Conservation (phyloP, 495 filamentous ascomycete genomes). For the Hypoxylon subgilvum region DNA sequence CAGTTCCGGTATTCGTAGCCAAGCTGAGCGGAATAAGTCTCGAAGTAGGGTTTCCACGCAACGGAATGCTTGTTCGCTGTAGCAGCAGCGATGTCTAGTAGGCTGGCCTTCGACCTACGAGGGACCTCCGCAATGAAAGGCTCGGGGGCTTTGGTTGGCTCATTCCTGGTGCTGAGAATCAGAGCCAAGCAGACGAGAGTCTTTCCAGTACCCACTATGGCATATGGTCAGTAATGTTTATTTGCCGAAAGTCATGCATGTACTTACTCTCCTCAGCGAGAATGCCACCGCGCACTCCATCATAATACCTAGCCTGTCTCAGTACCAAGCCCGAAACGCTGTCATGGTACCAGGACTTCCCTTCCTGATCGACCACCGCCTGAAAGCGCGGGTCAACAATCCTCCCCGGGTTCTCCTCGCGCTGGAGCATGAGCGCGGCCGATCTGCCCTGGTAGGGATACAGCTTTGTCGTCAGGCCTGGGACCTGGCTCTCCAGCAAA, state of each 20-base stretch:
- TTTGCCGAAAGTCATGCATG: slow-evolving; percentile 1
- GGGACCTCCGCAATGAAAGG: slow-evolving; percentile 56
- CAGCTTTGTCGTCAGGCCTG: slow-evolving; percentile 69
- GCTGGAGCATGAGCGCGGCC: slow-evolving; percentile 83
- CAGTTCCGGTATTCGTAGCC: slow-evolving; percentile 57
- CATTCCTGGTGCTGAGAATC: slow-evolving; percentile 77
- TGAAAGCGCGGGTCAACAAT: slow-evolving; percentile 77
- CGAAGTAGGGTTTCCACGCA: slow-evolving; percentile 71
- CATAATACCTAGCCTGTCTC: slow-evolving; percentile 70
- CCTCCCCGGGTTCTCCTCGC: slow-evolving; percentile 69
- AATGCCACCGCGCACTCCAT: slow-evolving; percentile 77
- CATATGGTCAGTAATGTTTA: slow-evolving; percentile 22
- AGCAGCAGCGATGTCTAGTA: slow-evolving; percentile 74
- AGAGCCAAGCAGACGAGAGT: slow-evolving; percentile 85
- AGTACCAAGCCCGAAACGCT: slow-evolving; percentile 65
- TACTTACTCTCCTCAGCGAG: slow-evolving; percentile 66
- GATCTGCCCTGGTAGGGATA: slow-evolving; percentile 83
- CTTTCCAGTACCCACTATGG: slow-evolving; percentile 70
- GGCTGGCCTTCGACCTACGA: slow-evolving; percentile 51
- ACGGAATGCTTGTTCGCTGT: slow-evolving; percentile 66
- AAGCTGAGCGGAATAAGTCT: slow-evolving; percentile 38
- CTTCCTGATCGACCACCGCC: slow-evolving; percentile 61
- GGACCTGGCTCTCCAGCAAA: slow-evolving; percentile 62
- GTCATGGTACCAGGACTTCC: slow-evolving; percentile 73
- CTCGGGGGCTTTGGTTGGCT: slow-evolving; percentile 61